Percentiles rank a stretch among this genome's conserved stretches.
phyloP scores from a whole-genome alignment of 495 filamentous ascomycete genomes.

The Aspergillus mulundensis region DNA sequence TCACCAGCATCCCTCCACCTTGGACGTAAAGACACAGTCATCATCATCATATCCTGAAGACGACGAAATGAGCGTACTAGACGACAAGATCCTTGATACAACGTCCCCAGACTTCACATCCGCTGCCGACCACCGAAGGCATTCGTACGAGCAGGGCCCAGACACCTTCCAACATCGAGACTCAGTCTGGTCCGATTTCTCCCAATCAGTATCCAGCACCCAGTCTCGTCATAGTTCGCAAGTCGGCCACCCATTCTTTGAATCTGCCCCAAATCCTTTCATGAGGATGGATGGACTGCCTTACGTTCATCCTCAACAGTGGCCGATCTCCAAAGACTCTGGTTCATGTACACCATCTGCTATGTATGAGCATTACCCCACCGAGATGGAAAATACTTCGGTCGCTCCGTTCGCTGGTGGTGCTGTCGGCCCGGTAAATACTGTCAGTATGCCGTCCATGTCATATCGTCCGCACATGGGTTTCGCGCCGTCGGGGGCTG shows the following conservation, averaged over 20 bases:
- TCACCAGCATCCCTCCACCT: constrained; percentile 55
- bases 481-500: constrained; percentile 40
- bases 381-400: constrained; percentile 56
- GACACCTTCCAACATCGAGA: constrained; percentile 71
- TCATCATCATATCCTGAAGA: constrained; percentile 66
- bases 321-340: constrained; percentile 39
- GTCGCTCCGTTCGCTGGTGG: constrained; percentile 52
- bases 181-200: constrained; percentile 71
- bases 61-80: constrained; percentile 75
- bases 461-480: constrained; percentile 38
- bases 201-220: constrained; percentile 42
- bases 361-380: constrained; percentile 60
- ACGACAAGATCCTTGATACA: constrained; percentile 79
- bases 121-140: constrained; percentile 58
- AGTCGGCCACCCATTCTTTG: constrained; percentile 33
- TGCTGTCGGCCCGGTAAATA: constrained; percentile 45
- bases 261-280: constrained; percentile 46
- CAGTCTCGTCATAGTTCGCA: constrained; percentile 39
- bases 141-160: constrained; percentile 65
- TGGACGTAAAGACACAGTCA: constrained; percentile 60
- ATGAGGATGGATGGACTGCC: constrained; percentile 54
- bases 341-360: constrained; percentile 60
- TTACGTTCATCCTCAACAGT: constrained; percentile 49
- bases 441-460: constrained; percentile 45
- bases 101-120: constrained; percentile 61